phyloP scores from a whole-genome alignment of 169 alveolate genomes.

The Plasmodium vivax region DNA sequence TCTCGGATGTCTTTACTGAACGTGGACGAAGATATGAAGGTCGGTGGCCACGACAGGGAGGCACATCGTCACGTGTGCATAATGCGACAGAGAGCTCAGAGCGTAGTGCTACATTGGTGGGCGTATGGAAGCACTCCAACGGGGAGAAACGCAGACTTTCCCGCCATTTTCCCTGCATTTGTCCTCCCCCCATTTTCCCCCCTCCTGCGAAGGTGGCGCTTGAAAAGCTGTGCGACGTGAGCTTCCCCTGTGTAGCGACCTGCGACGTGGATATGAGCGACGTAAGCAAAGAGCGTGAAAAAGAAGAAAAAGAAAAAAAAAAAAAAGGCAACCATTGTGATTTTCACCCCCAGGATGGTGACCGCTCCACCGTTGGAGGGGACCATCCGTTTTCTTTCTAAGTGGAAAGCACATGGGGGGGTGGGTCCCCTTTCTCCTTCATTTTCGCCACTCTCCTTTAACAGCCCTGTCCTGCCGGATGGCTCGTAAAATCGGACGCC shows the following conservation, averaged over 20 bases:
- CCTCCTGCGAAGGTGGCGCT: conserved; percentile 30
- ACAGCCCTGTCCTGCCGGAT: conserved; percentile 57
- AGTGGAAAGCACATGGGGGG: neutral
- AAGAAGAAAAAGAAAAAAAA: neutral
- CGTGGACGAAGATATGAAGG: conserved; percentile 68
- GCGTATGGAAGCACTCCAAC: neutral
- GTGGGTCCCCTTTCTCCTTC: neutral
- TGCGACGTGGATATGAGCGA: conserved; percentile 51
- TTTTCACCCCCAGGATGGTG: neutral
- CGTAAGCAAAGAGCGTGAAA: conserved; percentile 3
- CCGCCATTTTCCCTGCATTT: no score
- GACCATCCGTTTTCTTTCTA: neutral
- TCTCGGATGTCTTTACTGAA: conserved; percentile 38
- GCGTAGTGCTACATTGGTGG: neutral
- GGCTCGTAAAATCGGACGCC: conserved; percentile 56
- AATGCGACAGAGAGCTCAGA: neutral
- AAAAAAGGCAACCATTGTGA: neutral
- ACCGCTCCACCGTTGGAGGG: neutral
- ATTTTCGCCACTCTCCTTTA: neutral
- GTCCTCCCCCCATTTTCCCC: neutral
- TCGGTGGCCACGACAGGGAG: neutral
- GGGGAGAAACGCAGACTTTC: neutral
- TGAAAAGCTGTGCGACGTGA: conserved; percentile 46
- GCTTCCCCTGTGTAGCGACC: conserved; percentile 33
- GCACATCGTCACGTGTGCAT: neutral